These are phyloP conservation scores for Neurospora sp. DNA, from an alignment of 495 filamentous ascomycete species.

Conservation along the genomic window DNA sequence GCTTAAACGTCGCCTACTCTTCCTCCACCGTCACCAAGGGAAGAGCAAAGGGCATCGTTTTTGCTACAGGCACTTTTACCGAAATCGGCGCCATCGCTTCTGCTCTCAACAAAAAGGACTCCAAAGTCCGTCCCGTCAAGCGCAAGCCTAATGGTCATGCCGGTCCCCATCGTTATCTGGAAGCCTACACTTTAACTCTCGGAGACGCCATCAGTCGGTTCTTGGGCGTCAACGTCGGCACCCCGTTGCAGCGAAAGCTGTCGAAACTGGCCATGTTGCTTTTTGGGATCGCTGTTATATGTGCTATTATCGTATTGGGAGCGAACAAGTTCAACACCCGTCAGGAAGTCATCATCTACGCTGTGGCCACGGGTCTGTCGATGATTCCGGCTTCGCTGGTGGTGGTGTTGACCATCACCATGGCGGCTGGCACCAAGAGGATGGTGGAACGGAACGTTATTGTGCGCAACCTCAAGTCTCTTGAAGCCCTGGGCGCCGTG, in stretches of 20 bases:
- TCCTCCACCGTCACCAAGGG: constrained; percentile 60
- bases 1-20: constrained; percentile 58
- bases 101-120: constrained; percentile 46
- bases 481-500: constrained; percentile 75
- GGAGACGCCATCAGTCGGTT: constrained; percentile 59
- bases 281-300: constrained; percentile 60
- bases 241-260: constrained; percentile 69
- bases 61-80: constrained; percentile 63
- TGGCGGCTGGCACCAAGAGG: constrained; percentile 65
- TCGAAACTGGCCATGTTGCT: constrained; percentile 66
- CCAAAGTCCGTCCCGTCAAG: constrained; percentile 45
- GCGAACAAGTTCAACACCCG: constrained; percentile 62
- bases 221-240: constrained; percentile 63
- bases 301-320: constrained; percentile 71
- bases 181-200: constrained; percentile 57
- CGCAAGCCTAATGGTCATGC: constrained; percentile 49
- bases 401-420: constrained; percentile 62
- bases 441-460: constrained; percentile 76
- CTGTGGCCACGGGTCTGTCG: constrained; percentile 59
- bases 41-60: constrained; percentile 55
- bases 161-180: constrained; percentile 54
- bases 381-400: constrained; percentile 58
- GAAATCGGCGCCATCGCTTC: constrained; percentile 76
- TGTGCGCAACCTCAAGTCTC: constrained; percentile 57
- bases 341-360: constrained; percentile 74